phyloP scores from a whole-genome alignment of 495 filamentous ascomycete species.

The Xylaria curta region DNA sequence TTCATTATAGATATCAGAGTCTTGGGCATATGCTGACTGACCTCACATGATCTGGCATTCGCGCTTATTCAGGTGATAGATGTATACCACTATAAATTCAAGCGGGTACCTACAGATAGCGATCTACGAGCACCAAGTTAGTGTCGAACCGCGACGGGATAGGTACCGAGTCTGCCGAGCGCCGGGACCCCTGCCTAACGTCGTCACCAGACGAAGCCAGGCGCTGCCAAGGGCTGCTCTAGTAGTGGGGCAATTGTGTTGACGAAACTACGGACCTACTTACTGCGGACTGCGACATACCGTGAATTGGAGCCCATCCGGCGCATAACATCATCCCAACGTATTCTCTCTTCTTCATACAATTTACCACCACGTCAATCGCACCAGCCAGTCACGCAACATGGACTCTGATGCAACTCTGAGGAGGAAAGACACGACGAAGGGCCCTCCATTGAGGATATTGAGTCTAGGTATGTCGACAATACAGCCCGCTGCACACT shows the following conservation, averaged over 20 bases:
- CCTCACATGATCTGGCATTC: neutral
- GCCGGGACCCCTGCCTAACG: neutral
- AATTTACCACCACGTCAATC: slow-evolving; percentile 9
- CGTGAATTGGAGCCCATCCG: slow-evolving; percentile 12
- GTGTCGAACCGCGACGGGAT: neutral
- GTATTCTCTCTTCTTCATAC: slow-evolving; percentile 12
- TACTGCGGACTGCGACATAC: neutral
- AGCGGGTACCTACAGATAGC: slow-evolving; percentile 14
- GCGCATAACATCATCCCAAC: slow-evolving; percentile 6
- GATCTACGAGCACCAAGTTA: neutral
- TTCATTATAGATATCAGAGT: too few relatives aligned
- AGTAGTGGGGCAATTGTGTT: slow-evolving; percentile 20
- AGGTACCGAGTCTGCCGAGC: slow-evolving; percentile 19
- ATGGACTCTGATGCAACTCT: slow-evolving; percentile 42
- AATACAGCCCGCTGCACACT: slow-evolving; percentile 11
- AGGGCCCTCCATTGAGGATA: slow-evolving; percentile 89
- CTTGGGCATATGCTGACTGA: neutral
- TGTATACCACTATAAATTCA: neutral
- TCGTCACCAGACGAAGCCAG: slow-evolving; percentile 19
- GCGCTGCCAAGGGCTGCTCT: neutral
- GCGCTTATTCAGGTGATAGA: neutral
- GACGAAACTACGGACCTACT: neutral
- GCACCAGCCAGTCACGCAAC: slow-evolving; percentile 23
- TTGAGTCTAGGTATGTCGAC: slow-evolving; percentile 79
- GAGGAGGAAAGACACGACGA: slow-evolving; percentile 87